Evolutionary conservation across 1,284 basidiomycete species (phyloP), one percentile per base, ranked within the genome.

Genomic region (Tremellales sp.): DNA sequence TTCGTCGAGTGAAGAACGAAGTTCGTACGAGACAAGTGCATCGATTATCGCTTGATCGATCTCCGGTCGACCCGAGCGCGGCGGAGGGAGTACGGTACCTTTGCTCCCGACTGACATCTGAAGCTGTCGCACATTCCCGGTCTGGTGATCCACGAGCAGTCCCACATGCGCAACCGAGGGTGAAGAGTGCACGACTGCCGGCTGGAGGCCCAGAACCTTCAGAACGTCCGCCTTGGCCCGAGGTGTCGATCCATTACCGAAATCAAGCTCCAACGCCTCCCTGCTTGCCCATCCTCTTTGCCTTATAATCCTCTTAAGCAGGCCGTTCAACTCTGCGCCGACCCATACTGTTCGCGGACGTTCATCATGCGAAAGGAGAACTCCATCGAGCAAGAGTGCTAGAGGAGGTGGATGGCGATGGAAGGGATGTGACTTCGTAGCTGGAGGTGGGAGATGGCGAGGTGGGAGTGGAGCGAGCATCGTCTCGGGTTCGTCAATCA

Each of bases 401-500:
- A 65, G 40, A 0, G 56, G 52, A 26, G 67, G 64, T 2, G 64
- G 61, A 33, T 65, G 62, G 40, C 35, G 21, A 46, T 57, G 53
- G 19, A 65, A 23, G 12, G 56, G 58, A 48, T 60, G 62, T 11
- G 41, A 25, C 4, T 19, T n/a, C 1, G 62, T 40, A 7, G 48
- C 47, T 13, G 43, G 3, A 4, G 39, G 17, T 2, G 47, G 24
- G 2, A 45, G 21, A 35, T 53, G 36, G 17, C 57, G 48, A 8
- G 49, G 36, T 1, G 67, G 67, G 4, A 67, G 39, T 0, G 59
- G 40, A 10, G 59, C 60, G 19, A 65, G 33, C 51, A 64, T 53
- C 1, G 57, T 51, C 23, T 68, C 67, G 2, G 65, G 59, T 48
- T 68, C 67, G 46, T 68, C 67, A 25, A 68, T 29, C 46, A 67